Evolutionary conservation across 2,329 filamentous ascomycete species (phyloP).

Genomic region (Ascochyta clinopodiicola): DNA sequence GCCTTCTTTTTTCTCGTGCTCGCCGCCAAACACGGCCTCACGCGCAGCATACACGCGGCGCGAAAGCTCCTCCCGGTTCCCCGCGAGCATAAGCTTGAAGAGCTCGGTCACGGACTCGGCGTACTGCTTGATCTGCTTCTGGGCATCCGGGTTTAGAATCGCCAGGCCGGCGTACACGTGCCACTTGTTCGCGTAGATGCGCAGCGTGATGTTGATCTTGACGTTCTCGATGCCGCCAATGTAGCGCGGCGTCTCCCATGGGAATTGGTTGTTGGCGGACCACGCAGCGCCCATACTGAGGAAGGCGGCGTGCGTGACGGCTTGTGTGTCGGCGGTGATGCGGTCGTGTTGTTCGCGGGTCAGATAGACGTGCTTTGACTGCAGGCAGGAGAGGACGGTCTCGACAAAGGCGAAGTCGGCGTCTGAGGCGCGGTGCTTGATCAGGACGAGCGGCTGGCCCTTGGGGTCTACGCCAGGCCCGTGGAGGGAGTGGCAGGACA

Average conservation of each 20-base stretch:
- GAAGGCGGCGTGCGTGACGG: constrained; percentile 96
- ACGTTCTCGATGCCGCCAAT: constrained; percentile 98
- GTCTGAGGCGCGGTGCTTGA: constrained; percentile 87
- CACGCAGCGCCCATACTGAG: constrained; percentile 96
- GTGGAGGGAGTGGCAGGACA: constrained; percentile 96
- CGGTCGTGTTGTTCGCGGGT: constrained; percentile 88
- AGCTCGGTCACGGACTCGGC: constrained; percentile 89
- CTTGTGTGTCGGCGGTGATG: constrained; percentile 97
- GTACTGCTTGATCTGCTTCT: constrained; percentile 92
- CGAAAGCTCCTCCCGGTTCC: constrained; percentile 76
- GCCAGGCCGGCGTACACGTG: constrained; percentile 98
- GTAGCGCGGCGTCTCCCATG: constrained; percentile 96
- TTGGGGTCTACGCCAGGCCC: constrained; percentile 87
- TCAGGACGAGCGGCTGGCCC: constrained; percentile 90
- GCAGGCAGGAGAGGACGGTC: constrained; percentile 79
- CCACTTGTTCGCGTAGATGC: constrained; percentile 99
- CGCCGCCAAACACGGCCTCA: constrained; percentile 66
- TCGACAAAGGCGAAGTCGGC: constrained; percentile 80
- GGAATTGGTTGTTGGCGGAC: constrained; percentile 93
- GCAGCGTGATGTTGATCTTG: constrained; percentile 96
- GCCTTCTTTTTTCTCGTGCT: constrained; percentile 56
- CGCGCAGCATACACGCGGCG: constrained; percentile 80
- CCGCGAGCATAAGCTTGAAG: constrained; percentile 95
- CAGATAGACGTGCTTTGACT: constrained; percentile 86
- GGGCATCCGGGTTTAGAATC: constrained; percentile 92